A percentile compares a stretch with the other conserved stretches of the same genome.
Evolutionary conservation across 768 basidiomycete species (phyloP).

Genomic region (Macrocybe gigantea): DNA sequence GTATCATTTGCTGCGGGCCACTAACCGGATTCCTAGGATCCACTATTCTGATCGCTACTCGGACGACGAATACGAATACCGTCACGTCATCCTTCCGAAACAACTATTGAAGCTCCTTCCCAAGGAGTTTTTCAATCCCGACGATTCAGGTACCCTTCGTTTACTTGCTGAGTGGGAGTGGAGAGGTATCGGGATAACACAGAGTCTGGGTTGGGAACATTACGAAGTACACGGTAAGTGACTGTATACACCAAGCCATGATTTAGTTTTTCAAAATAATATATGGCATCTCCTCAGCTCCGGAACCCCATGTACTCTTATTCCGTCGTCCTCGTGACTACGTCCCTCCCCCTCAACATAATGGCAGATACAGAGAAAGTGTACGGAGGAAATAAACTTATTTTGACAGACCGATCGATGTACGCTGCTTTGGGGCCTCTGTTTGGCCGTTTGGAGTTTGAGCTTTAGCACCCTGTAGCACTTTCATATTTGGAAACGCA

Average conservation of each 20-base stretch:
- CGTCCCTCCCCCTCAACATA: conserved; percentile 44
- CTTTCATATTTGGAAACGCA: too few relatives aligned
- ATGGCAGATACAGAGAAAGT: conserved; percentile 27
- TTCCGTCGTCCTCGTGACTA: conserved; percentile 81
- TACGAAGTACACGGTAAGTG: conserved; percentile 88
- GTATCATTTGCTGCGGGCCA: conserved; percentile 7
- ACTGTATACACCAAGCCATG: background rate
- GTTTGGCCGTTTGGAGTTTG: background rate
- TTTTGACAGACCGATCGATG: background rate
- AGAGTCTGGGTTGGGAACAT: conserved; percentile 95
- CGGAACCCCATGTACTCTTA: conserved; percentile 90
- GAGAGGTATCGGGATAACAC: conserved; percentile 94
- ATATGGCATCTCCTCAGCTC: conserved; percentile 40
- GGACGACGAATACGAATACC: conserved; percentile 91
- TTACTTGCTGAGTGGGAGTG: conserved; percentile 86
- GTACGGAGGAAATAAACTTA: conserved; percentile 35
- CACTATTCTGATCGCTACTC: conserved; percentile 90
- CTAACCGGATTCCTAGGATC: conserved; percentile 45
- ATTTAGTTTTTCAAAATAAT: conserved; percentile 9
- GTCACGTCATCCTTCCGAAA: conserved; percentile 95
- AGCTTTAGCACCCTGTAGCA: background rate
- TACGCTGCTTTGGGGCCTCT: background rate
- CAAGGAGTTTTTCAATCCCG: conserved; percentile 74
- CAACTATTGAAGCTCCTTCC: conserved; percentile 92
- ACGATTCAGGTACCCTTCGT: conserved; percentile 70